Percentiles rank a stretch among this genome's conserved stretches.
Evolutionary conservation across 2,329 filamentous ascomycete genomes (phyloP).

Genomic region (Fusarium decemcellulare): DNA sequence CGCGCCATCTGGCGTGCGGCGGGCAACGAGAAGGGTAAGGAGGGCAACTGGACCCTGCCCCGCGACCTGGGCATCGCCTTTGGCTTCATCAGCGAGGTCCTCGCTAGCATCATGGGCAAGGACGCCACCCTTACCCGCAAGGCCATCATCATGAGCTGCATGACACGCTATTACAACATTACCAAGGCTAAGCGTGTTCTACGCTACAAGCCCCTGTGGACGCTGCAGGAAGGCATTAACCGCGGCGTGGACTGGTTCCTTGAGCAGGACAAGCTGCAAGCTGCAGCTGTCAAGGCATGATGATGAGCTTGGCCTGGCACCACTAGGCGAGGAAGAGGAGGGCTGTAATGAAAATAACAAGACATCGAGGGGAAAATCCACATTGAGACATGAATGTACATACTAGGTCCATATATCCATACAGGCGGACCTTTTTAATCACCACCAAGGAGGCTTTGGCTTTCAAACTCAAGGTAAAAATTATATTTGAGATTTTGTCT

Average conservation of each 20-base stretch:
- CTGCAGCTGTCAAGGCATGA: slow-evolving; percentile 41
- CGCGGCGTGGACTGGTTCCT: slow-evolving; percentile 69
- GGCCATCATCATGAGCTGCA: slow-evolving; percentile 76
- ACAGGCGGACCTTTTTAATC: slow-evolving; percentile 29
- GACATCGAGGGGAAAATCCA: slow-evolving; percentile 9
- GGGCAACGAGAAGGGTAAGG: slow-evolving; percentile 65
- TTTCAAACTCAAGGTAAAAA: neutral
- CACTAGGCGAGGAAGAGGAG: slow-evolving; percentile 11
- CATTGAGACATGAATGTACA: slow-evolving; percentile 16
- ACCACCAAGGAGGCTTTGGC: slow-evolving; percentile 11
- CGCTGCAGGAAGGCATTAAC: slow-evolving; percentile 74
- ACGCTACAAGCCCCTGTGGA: slow-evolving; percentile 78
- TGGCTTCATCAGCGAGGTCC: slow-evolving; percentile 67
- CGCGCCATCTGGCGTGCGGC: slow-evolving; percentile 81
- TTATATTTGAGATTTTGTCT: neutral
- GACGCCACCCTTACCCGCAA: slow-evolving; percentile 71
- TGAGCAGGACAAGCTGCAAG: slow-evolving; percentile 61
- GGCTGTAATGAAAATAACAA: slow-evolving; percentile 16
- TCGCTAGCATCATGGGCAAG: slow-evolving; percentile 64
- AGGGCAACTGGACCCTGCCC: slow-evolving; percentile 69
- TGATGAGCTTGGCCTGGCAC: slow-evolving; percentile 2
- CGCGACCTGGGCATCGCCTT: slow-evolving; percentile 66
- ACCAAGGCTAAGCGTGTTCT: slow-evolving; percentile 79
- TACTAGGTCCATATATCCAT: slow-evolving; percentile 22
- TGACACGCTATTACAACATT: slow-evolving; percentile 85